Evolutionary conservation across 352 stramenopile genomes (phyloP).

Genomic region (Phytophthora macrochlamydospora): DNA sequence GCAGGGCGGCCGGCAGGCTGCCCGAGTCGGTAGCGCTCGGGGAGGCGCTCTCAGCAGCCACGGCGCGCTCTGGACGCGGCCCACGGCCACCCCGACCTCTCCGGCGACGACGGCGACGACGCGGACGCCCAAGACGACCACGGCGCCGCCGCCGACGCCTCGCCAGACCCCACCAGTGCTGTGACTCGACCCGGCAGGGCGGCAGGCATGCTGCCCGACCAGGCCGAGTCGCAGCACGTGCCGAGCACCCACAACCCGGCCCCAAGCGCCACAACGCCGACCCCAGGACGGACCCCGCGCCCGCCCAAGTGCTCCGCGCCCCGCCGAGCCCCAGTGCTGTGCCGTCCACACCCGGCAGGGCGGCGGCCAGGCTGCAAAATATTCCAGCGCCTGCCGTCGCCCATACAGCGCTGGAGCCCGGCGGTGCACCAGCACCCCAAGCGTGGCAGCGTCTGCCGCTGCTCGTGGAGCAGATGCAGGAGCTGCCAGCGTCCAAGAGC

Average conservation of each 20-base stretch:
- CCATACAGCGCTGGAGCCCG: neutral
- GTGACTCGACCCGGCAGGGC: neutral
- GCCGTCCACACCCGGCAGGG: neutral
- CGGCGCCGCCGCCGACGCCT: neutral
- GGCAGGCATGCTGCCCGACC: neutral
- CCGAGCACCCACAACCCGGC: neutral
- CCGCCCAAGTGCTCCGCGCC: neutral
- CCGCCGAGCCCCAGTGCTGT: neutral
- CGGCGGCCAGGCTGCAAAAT: neutral
- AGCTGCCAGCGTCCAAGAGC: neutral
- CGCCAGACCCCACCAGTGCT: neutral
- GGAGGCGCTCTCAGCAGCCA: constrained; percentile 3
- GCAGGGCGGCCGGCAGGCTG: constrained; percentile 9
- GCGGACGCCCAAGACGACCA: neutral
- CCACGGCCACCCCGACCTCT: neutral
- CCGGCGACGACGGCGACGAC: neutral
- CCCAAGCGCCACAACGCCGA: neutral
- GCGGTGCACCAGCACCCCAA: neutral
- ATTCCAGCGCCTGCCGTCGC: neutral
- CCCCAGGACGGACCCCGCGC: neutral
- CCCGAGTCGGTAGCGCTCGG: neutral
- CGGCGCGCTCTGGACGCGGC: neutral
- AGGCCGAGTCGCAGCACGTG: too few relatives aligned
- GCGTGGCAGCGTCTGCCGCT: neutral
- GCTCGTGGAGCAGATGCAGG: neutral